Evolutionary conservation across 495 filamentous ascomycete genomes (phyloP), one percentile per base, ranked within the genome.

Genomic region (Recurvomyces mirabilis): DNA sequence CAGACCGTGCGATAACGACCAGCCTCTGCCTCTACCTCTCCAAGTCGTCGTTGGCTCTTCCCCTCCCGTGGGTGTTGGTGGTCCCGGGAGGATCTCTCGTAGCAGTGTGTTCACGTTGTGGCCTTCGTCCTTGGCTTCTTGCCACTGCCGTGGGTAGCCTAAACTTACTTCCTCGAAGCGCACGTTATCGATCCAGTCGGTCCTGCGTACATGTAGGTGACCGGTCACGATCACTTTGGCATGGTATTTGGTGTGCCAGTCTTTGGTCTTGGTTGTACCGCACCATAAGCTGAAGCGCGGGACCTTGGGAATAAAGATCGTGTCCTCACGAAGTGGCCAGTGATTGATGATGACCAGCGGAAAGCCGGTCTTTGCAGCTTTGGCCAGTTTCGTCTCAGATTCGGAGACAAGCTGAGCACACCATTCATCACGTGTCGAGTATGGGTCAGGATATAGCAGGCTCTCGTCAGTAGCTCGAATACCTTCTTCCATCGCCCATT

Each of bases 131-230:
- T 53, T 54, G 30, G 48, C 52, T 24, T 63, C 59, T 39, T 63
- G 55, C 62, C 62, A 65, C 35, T 65, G 62, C 29, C 56, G 42
- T 22, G 62, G 62, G 41, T 65, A 65, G 24, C 62, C 62, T 18
- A 62, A 33, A 41, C 53, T 58, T 15, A 51, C 46, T 43, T 65
- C 62, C 47, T 65, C 62, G 32, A 65, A 65, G 23, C 62, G 49
- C 40, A 58, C 58, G 21, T 50, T 52, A 30, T 62, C 62, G 23
- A 41, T 59, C 60, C 60, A 65, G 33, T 65, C 62, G 5, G 62
- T 65, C 10, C 62, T 38, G 7, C 60, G 47, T 19, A 65, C 51
- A 38, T 65, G 62, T n/a, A 65, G 37, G 45, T 65, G 62, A 2
- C 62, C 62, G 20, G 55, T 65, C 4, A 65, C 59, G 5, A 65